Evolutionary conservation across 2,329 filamentous ascomycete genomes (phyloP), one percentile per base, ranked within the genome.

Genomic region (Fusarium lyarnte): DNA sequence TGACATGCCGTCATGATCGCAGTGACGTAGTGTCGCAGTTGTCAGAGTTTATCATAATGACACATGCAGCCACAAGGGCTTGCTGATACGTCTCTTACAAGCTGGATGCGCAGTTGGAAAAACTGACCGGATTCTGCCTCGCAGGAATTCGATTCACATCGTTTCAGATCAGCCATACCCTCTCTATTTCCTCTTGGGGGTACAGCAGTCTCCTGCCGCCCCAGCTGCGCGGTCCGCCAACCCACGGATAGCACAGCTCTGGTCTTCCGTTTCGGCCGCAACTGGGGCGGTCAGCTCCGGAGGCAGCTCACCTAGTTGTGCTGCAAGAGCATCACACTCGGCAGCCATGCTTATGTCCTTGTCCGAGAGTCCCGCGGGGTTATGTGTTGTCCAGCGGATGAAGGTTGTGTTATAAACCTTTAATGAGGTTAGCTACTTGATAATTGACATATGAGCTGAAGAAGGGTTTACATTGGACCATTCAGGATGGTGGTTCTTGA

Each of bases 361-460:
- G 25, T 82, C 81, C 1, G 90, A 91, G n/a, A 94, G 82, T 3
- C 92, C 92, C 13, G 84, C 82, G 1, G 91, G 91, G 64, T 82
- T 87, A 78, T 94, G 92, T 3, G 92, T 94, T 13, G 91, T 93
- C 92, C 92, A 94, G 53, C 90, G 88, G 69, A 94, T 89, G 74
- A 90, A 90, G 1, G 89, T 88, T 10, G 87, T 91, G 78, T 92
- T 93, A 81, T 91, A 94, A 13, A 92, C 87, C 90, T 92, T 52
- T 25, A 19, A 13, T 17, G 13, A 23, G 4, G n/a, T 74, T 53
- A 73, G 65, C 31, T 55, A 25, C 23, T 11, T 27, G 23, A 31
- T 49, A n/a, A 23, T 47, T 17, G n/a, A 14, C 17, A 13, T 45
- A 21, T 9, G 38, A 51, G 39, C 31, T 25, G 43, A 11, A 35